phyloP scores from a whole-genome alignment of 2,329 filamentous ascomycete genomes.

The Fusarium protoensiforme region DNA sequence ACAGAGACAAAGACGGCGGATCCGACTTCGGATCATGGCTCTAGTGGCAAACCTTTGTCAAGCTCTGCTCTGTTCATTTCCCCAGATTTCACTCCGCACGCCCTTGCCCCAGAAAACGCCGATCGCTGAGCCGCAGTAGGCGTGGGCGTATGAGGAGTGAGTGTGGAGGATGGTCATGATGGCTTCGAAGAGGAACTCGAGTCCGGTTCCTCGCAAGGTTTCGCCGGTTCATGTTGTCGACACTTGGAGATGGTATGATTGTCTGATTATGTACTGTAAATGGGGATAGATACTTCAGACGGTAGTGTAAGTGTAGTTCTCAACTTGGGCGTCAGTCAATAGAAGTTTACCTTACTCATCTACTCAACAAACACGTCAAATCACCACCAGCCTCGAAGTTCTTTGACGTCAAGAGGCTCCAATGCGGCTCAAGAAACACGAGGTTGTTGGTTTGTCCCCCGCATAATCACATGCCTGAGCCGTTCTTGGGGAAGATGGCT shows the following conservation, averaged over 20 bases:
- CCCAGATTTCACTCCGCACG: slow-evolving; percentile 31
- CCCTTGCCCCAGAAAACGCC: slow-evolving; percentile 30
- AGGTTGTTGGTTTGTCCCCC: neutral
- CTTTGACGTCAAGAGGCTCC: neutral
- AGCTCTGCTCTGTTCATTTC: slow-evolving; percentile 4
- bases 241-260: neutral
- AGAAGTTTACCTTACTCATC: neutral
- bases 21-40: slow-evolving; percentile 26
- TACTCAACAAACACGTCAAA: neutral
- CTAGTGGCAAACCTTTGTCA: neutral
- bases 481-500: neutral
- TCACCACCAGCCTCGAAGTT: neutral
- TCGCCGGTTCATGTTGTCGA: slow-evolving; percentile 4
- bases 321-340: neutral
- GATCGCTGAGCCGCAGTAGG: slow-evolving; percentile 21
- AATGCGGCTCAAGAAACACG: slow-evolving; percentile 3
- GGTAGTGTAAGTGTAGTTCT: neutral
- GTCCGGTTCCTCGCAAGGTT: slow-evolving; percentile 17
- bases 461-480: slow-evolving; percentile 13
- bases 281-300: neutral
- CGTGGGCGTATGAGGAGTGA: slow-evolving; percentile 13
- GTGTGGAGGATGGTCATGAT: slow-evolving; percentile 21
- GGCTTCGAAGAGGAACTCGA: slow-evolving; percentile 16
- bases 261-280: neutral
- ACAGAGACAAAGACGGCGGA: slow-evolving; percentile 12